phyloP scores from a whole-genome alignment of 1,284 basidiomycete genomes.

The Inonotus obliquus region DNA sequence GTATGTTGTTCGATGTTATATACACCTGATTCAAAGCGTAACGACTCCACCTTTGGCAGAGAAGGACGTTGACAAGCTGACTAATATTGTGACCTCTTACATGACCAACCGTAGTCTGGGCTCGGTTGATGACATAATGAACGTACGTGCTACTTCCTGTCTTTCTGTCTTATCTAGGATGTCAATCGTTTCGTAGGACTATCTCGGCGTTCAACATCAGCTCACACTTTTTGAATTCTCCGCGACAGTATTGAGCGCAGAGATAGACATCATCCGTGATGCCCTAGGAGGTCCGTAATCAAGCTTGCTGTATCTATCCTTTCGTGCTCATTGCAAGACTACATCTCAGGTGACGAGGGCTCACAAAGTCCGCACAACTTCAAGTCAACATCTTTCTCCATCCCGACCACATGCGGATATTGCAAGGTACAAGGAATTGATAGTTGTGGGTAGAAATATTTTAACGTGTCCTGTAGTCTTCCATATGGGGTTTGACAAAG shows the following conservation, averaged over 20 bases:
- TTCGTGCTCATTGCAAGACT: slow-evolving; percentile 6
- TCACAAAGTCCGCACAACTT: slow-evolving; percentile 68
- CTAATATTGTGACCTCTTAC: slow-evolving; percentile 48
- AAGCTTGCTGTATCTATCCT: neutral
- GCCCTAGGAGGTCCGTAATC: slow-evolving; percentile 59
- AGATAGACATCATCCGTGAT: slow-evolving; percentile 54
- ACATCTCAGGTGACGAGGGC: slow-evolving; percentile 62
- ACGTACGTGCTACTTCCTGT: slow-evolving; percentile 39
- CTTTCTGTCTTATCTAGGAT: neutral
- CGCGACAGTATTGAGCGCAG: slow-evolving; percentile 48
- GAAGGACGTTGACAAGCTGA: slow-evolving; percentile 51
- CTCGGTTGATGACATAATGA: slow-evolving; percentile 57
- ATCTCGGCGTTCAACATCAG: slow-evolving; percentile 62
- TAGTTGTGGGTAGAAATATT: neutral
- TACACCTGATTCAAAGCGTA: too few species aligned
- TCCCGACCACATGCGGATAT: slow-evolving; percentile 75
- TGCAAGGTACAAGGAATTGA: slow-evolving; percentile 56
- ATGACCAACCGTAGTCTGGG: slow-evolving; percentile 50
- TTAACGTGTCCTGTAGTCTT: slow-evolving; percentile 41
- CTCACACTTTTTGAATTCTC: slow-evolving; percentile 50
- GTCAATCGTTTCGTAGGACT: slow-evolving; percentile 40
- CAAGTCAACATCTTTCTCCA: slow-evolving; percentile 80
- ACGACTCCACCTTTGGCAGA: slow-evolving; percentile 32
- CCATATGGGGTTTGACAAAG: slow-evolving; percentile 82
- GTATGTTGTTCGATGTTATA: slow-evolving; percentile 36